Conservation (phyloP, 1,284 basidiomycete genomes). For the Volvariella surrecta region DNA sequence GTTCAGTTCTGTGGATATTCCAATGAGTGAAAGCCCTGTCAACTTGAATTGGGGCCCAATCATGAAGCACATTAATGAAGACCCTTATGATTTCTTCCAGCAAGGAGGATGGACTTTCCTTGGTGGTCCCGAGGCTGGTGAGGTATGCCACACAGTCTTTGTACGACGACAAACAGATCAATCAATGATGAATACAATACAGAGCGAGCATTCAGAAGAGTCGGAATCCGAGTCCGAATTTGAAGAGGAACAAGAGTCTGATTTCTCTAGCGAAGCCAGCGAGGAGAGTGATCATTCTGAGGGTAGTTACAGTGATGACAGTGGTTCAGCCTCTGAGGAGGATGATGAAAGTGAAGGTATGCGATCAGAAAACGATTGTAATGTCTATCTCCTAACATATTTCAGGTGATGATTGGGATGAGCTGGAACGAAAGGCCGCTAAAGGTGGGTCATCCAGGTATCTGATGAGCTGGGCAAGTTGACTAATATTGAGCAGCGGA, state of each 20-base stretch:
- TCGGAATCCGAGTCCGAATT: constrained; percentile 79
- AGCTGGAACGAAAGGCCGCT: constrained; percentile 84
- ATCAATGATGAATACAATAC: constrained; percentile 3
- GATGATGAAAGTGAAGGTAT: constrained; percentile 58
- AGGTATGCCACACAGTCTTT: constrained; percentile 30
- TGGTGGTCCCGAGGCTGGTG: constrained; percentile 62
- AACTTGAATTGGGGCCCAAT: constrained; percentile 98
- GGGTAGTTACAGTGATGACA: constrained; percentile 58
- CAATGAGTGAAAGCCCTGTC: constrained; percentile 93
- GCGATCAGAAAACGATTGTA: constrained; percentile 21
- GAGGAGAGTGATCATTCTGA: constrained; percentile 56
- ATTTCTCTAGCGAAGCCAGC: constrained; percentile 39
- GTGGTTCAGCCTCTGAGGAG: constrained; percentile 61
- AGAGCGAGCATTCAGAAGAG: constrained; percentile 64
- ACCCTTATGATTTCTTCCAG: constrained; percentile 93
- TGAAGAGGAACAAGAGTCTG: constrained; percentile 51
- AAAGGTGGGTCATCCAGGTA: constrained; percentile 46
- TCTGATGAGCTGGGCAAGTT: constrained; percentile 2
- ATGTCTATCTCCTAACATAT: constrained; percentile 2
- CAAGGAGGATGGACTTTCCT: constrained; percentile 96
- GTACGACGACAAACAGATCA: neutral
- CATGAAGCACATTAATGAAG: constrained; percentile 96
- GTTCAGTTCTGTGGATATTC: constrained; percentile 87
- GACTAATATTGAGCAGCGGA: constrained; percentile 41
- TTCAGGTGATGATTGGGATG: constrained; percentile 89